Evolutionary conservation across 1,284 basidiomycete genomes (phyloP), one percentile per base, ranked within the genome.

Genomic region (Lentinus polychrous): DNA sequence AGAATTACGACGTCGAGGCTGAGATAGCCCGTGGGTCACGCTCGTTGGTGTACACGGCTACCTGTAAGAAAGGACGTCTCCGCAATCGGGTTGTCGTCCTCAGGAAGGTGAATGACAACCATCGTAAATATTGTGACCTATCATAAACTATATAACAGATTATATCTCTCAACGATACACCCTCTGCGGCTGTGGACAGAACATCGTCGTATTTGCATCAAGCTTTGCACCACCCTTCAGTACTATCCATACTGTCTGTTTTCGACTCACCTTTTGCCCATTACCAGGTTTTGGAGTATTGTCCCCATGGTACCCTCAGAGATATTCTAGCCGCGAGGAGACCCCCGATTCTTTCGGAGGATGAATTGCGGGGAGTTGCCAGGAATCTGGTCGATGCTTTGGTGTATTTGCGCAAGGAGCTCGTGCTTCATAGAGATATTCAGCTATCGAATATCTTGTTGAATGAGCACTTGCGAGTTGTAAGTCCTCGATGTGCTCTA

Each of bases 201-300:
- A 35, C 56, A 7, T 55, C 62, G 3, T 49, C 58, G 2, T 38
- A 57, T 1, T 46, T 76, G 22, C 73, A 76, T 52, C 67, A 67
- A 49, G 59, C 69, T 0, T 61, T 78, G 8, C 70, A 69, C 54
- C 77, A 79, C 56, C 77, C 76, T 3, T 70, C 67, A 33, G 65
- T 79, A 49, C 62, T 74, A 10, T 69, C 75, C n/a, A 57, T 78
- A 2, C 64, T 75, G n/a, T 71, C 71, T 7, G 56, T 55, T 2
- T 74, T 76, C 51, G 54, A 58, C n/a, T 63, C 65, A 0, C 52
- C 63, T 7, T 54, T 54, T 4, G 62, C 63, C 11, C 55, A 57
- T 22, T 72, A 68, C 47, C 67, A 74, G 37, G 61, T 76, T 12
- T 56, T 76, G 6, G 77, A 79, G 49, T 60, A 71, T 18, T 78